Conservation (phyloP, 176 grass and related monocot genomes). For the Alloteropsis semialata region DNA sequence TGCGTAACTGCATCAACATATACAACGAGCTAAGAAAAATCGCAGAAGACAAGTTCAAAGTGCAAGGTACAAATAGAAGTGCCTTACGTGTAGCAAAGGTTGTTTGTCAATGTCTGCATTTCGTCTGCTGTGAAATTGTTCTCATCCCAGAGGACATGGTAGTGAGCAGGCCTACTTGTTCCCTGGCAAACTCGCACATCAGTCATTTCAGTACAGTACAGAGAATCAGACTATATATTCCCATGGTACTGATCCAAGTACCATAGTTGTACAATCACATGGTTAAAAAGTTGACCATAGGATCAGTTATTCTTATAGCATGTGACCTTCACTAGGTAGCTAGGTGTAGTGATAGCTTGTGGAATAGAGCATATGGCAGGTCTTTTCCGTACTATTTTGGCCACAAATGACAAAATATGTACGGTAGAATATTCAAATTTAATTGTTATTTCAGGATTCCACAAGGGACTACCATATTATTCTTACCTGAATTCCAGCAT, state of each 20-base stretch:
- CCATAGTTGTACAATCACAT: slow-evolving; percentile 38
- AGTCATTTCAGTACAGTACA: slow-evolving; percentile 25
- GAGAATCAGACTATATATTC: slow-evolving; percentile 30
- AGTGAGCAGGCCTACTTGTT: slow-evolving; percentile 78
- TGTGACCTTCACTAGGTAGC: slow-evolving; percentile 6
- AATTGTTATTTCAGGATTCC: slow-evolving; percentile 19
- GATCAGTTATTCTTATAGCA: slow-evolving; percentile 28
- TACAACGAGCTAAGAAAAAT: slow-evolving; percentile 16
- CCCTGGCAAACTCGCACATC: slow-evolving; percentile 54
- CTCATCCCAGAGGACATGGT: slow-evolving; percentile 88
- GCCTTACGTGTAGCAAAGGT: slow-evolving; percentile 99
- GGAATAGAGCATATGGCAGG: slow-evolving; percentile 24
- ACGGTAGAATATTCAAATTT: slow-evolving; percentile 8
- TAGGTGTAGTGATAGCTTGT: slow-evolving; percentile 22
- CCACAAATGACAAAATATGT: slow-evolving; percentile 33
- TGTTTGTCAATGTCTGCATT: slow-evolving; percentile 99
- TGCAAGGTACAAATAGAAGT: slow-evolving; percentile 4
- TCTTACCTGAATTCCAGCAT: slow-evolving; percentile 99
- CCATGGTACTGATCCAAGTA: slow-evolving; percentile 21
- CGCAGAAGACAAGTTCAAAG: neutral
- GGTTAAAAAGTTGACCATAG: slow-evolving; percentile 16
- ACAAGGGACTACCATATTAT: slow-evolving; percentile 5
- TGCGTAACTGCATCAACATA: slow-evolving; percentile 72
- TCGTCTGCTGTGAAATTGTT: slow-evolving; percentile 79
- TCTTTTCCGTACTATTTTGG: slow-evolving; percentile 21